Evolutionary conservation across 2,329 filamentous ascomycete species (phyloP), one percentile per base, ranked within the genome.

Genomic region (Epichloe aotearoae): DNA sequence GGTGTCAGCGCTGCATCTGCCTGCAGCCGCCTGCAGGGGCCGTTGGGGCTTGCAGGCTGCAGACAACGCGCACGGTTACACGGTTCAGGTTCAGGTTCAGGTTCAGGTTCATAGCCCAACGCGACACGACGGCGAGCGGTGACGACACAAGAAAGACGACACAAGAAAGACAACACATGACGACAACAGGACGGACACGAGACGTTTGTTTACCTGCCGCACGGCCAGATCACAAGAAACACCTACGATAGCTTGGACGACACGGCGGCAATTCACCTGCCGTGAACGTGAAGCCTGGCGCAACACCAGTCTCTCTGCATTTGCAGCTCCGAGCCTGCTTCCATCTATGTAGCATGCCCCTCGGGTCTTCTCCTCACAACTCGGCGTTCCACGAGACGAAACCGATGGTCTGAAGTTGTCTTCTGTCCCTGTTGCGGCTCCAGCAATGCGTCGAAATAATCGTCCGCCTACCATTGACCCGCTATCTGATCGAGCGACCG

Each of bases 401-500:
- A 40, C 43, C 39, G 38, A 49, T 19, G 46, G 15, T 37, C 23
- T 43, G 45, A 52, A 15, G 30, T 17, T 44, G 37, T n/a, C 39
- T 36, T 37, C 47, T n/a, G 19, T 48, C 62, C 53, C 56, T 45
- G 54, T 57, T 53, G 54, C 59, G 59, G 52, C 58, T 59, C 46
- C 44, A 14, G 50, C 55, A 53, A 53, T 53, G 49, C 64, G 69
- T 52, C 62, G 62, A 38, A 46, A 64, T 30, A 57, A 66, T 34
- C 69, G 68, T 50, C 58, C 66, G 47, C 52, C 59, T 7, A 56
- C 67, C 30, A 55, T 66, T 51, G 79, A 78, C 65, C 74, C 77
- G 47, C 74, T 83, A 54, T 87, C 85, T 38, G 86, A 95, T 63
- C 84, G 81, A 62, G 83, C 86, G n/a, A 95, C 89, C 0, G 70